phyloP scores from a whole-genome alignment of 176 grass and related monocot species.

The Panicum miliaceum region DNA sequence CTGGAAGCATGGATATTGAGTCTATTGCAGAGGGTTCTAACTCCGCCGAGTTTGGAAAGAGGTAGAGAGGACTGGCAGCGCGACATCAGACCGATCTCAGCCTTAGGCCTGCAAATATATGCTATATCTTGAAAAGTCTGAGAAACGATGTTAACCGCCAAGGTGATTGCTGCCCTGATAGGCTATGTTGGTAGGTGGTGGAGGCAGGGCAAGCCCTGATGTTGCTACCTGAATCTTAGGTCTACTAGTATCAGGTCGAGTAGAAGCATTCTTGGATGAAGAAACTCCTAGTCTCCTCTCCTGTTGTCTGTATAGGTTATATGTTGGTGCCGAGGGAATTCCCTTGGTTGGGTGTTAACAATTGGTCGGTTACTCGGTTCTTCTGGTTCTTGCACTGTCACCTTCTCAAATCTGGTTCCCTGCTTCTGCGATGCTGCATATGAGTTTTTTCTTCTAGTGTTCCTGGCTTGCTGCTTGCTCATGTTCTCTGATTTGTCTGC shows the following conservation, averaged over 20 bases:
- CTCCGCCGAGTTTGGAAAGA: slow-evolving; percentile 60
- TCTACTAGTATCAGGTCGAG: slow-evolving; percentile 37
- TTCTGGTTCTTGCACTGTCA: slow-evolving; percentile 34
- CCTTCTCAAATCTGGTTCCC: neutral
- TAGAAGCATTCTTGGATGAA: slow-evolving; percentile 47
- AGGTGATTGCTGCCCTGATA: slow-evolving; percentile 39
- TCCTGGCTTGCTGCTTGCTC: neutral
- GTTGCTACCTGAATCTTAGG: slow-evolving; percentile 42
- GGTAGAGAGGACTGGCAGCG: slow-evolving; percentile 54
- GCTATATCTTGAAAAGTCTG: neutral
- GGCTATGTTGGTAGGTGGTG: slow-evolving; percentile 32
- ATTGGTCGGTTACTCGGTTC: slow-evolving; percentile 5
- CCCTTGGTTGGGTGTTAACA: slow-evolving; percentile 29
- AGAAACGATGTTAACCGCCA: slow-evolving; percentile 30
- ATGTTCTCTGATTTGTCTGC: neutral
- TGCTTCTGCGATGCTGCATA: slow-evolving; percentile 3
- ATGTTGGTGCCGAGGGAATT: slow-evolving; percentile 37
- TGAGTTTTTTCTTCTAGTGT: neutral
- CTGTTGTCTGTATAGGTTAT: slow-evolving; percentile 48
- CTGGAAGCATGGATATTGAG: slow-evolving; percentile 71
- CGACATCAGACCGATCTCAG: slow-evolving; percentile 53
- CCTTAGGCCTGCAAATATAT: slow-evolving; percentile 37
- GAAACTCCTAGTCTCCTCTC: slow-evolving; percentile 22
- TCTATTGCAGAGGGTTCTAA: slow-evolving; percentile 59
- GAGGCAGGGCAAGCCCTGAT: slow-evolving; percentile 18